These are phyloP conservation scores for Dictyostelium citrinum DNA, from an alignment of 78 protist species.

Conservation along the genomic window DNA sequence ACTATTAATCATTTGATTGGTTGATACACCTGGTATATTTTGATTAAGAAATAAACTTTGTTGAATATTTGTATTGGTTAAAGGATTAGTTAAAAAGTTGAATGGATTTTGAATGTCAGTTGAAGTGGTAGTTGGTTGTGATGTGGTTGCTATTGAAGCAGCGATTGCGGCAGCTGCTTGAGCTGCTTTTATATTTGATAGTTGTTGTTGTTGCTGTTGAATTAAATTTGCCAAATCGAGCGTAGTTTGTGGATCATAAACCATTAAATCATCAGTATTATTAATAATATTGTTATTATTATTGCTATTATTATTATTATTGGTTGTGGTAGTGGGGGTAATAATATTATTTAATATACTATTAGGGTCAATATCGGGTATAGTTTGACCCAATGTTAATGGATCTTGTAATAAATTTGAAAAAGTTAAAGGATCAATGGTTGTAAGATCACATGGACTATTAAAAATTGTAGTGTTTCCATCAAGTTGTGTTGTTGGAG, in stretches of 20 bases:
- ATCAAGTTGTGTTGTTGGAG: neutral
- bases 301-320: neutral
- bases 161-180: neutral
- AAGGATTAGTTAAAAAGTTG: neutral
- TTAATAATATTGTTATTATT: too few species aligned
- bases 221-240: neutral
- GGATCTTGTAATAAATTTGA: neutral
- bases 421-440: neutral
- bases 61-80: neutral
- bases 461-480: neutral
- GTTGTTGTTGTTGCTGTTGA: constrained; percentile 12
- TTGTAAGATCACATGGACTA: neutral
- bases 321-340: neutral
- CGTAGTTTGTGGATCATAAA: neutral
- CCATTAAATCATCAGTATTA: neutral
- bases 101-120: neutral
- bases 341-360: neutral
- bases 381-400: neutral
- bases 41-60: neutral
- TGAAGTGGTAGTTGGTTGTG: neutral
- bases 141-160: neutral
- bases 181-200: neutral
- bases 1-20: neutral
- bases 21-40: neutral
- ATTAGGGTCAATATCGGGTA: neutral